These are phyloP conservation scores for Daphne laureola DNA, from an alignment of 441 rosid species.

Conservation along the genomic window DNA sequence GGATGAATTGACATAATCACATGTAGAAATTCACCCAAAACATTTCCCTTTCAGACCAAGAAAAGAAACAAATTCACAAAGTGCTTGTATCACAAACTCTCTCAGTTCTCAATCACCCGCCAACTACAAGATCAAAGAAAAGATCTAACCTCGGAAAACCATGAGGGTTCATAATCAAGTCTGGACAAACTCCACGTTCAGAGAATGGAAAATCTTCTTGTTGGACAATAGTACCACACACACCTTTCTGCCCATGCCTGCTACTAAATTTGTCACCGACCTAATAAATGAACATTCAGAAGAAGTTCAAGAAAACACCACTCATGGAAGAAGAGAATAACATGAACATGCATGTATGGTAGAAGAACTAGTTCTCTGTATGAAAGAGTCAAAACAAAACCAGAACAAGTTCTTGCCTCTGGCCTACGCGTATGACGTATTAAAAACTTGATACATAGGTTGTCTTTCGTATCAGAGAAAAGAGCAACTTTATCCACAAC, in stretches of 20 bases:
- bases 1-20: no score
- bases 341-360: constrained; percentile 9
- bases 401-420: constrained; percentile 43
- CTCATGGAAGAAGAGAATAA: constrained; percentile 3
- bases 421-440: constrained; percentile 97
- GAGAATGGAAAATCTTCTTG: constrained; percentile 98
- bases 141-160: constrained; percentile 83
- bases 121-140: constrained; percentile 5
- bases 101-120: background rate
- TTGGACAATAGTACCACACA: constrained; percentile 86
- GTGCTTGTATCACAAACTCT: background rate
- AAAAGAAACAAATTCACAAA: background rate
- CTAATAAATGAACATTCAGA: constrained; percentile 25
- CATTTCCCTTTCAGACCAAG: no score
- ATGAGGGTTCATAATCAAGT: constrained; percentile 97
- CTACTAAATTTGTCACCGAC: constrained; percentile 98
- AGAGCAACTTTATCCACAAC: constrained; percentile 89
- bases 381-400: constrained; percentile 1
- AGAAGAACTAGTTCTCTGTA: background rate
- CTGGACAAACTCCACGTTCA: constrained; percentile 96
- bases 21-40: no score
- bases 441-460: constrained; percentile 51
- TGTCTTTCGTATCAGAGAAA: constrained; percentile 39
- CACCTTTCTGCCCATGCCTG: constrained; percentile 98
- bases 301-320: constrained; percentile 4